Evolutionary conservation across 1,284 basidiomycete species (phyloP).

Genomic region (Cryptococcus sp.): DNA sequence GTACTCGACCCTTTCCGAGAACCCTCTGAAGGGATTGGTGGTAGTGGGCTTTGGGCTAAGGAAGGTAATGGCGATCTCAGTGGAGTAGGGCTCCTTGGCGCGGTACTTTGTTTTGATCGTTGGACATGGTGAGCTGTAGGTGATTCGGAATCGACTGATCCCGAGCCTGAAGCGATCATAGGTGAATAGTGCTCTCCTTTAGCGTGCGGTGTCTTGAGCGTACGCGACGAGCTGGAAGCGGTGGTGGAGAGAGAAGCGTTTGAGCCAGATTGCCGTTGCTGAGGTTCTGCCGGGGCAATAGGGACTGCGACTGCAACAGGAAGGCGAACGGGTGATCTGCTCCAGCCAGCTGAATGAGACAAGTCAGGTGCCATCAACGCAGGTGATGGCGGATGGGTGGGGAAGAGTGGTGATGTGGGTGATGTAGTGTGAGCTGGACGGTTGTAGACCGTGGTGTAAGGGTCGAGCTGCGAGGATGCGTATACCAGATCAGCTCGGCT

Average conservation of each 20-base stretch:
- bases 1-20: slow-evolving; percentile 6
- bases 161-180: slow-evolving; percentile 19
- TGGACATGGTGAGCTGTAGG: slow-evolving; percentile 3
- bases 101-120: slow-evolving; percentile 3
- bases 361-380: slow-evolving; percentile 8
- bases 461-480: slow-evolving; percentile 7
- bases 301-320: neutral
- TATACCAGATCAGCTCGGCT: neutral
- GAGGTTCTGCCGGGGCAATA: neutral
- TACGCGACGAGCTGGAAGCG: slow-evolving; percentile 34
- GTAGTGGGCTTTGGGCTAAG: slow-evolving; percentile 19
- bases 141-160: neutral
- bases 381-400: slow-evolving; percentile 14
- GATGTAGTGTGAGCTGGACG: slow-evolving; percentile 12
- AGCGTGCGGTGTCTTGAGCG: slow-evolving; percentile 37
- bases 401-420: slow-evolving; percentile 14
- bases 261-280: slow-evolving; percentile 4
- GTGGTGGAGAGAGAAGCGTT: slow-evolving; percentile 31
- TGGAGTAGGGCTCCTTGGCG: slow-evolving; percentile 5
- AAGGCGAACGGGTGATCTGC: slow-evolving; percentile 12
- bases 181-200: slow-evolving; percentile 22
- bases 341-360: slow-evolving; percentile 2
- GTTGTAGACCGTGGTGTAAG: slow-evolving; percentile 14
- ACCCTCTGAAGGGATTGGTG: slow-evolving; percentile 10
- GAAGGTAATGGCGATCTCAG: slow-evolving; percentile 15